Evolutionary conservation across 2,329 filamentous ascomycete species (phyloP).

Genomic region (Neonectria faginata): DNA sequence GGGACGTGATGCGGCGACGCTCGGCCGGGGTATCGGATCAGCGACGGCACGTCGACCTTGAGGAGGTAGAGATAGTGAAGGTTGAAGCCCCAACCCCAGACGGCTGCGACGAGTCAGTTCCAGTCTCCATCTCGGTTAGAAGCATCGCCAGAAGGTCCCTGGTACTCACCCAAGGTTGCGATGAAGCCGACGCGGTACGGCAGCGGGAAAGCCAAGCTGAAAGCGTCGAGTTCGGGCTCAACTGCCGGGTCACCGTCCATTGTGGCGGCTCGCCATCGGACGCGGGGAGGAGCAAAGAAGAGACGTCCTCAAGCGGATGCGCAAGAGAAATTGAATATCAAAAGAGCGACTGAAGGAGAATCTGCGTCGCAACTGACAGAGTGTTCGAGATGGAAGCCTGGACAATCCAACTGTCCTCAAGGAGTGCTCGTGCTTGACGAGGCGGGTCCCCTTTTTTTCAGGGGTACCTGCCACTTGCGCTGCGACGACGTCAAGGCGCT

Average conservation of each 20-base stretch:
- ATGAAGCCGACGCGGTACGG: constrained; percentile 91
- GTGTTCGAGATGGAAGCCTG: constrained; percentile 33
- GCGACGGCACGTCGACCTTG: constrained; percentile 86
- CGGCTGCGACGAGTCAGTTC: constrained; percentile 65
- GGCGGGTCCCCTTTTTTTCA: constrained; percentile 35
- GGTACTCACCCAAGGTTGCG: constrained; percentile 78
- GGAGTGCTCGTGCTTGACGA: constrained; percentile 31
- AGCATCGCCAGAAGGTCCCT: not conserved
- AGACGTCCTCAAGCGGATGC: constrained; percentile 21
- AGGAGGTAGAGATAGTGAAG: constrained; percentile 84
- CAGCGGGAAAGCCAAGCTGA: constrained; percentile 87
- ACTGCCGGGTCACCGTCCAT: constrained; percentile 83
- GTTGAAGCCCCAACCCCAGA: constrained; percentile 96
- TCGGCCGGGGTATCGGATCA: constrained; percentile 88
- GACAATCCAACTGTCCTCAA: constrained; percentile 44
- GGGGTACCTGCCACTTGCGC: constrained; percentile 33
- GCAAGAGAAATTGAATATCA: constrained; percentile 23
- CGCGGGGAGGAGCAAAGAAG: constrained; percentile 13
- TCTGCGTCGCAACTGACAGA: constrained; percentile 14
- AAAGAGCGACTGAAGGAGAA: constrained; percentile 28
- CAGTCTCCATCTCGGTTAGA: constrained; percentile 2
- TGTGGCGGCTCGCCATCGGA: constrained; percentile 44
- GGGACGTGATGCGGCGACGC: constrained; percentile 75
- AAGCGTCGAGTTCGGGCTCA: constrained; percentile 80
- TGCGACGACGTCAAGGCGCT: constrained; percentile 19